These are phyloP conservation scores for Colletotrichum tropicicola DNA, from an alignment of 2,329 filamentous ascomycete genomes.

Conservation along the genomic window DNA sequence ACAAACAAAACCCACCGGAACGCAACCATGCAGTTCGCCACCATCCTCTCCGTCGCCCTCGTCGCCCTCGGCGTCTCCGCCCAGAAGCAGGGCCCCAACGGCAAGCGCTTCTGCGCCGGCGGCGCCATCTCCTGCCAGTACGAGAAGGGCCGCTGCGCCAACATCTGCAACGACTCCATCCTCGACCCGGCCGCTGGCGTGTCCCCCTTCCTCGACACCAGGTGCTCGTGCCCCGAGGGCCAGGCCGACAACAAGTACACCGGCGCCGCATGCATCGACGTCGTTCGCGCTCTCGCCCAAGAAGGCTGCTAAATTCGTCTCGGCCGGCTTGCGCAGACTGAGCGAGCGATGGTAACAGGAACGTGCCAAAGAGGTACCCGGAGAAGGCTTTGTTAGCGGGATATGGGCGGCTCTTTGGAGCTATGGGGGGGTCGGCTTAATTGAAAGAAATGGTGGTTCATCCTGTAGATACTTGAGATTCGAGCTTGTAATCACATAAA, in stretches of 20 bases:
- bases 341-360: no score
- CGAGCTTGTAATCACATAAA: no score
- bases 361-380: no score
- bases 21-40: background rate
- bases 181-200: background rate
- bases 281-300: background rate
- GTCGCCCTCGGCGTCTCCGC: conserved; percentile 1
- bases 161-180: conserved; percentile 6
- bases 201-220: conserved; percentile 10
- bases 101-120: conserved; percentile 11
- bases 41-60: background rate
- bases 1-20: background rate
- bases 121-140: conserved; percentile 20
- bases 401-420: no score
- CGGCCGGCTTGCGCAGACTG: no score
- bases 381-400: no score
- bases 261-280: conserved; percentile 14
- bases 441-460: no score
- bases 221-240: conserved; percentile 15
- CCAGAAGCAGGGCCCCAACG: conserved; percentile 10
- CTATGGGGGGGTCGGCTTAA: no score
- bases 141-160: conserved; percentile 17
- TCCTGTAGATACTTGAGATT: no score
- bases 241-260: conserved; percentile 17
- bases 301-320: background rate